Evolutionary conservation across 108 stramenopile species (phyloP).

Genomic region (Pseudonitzschia pungens): DNA sequence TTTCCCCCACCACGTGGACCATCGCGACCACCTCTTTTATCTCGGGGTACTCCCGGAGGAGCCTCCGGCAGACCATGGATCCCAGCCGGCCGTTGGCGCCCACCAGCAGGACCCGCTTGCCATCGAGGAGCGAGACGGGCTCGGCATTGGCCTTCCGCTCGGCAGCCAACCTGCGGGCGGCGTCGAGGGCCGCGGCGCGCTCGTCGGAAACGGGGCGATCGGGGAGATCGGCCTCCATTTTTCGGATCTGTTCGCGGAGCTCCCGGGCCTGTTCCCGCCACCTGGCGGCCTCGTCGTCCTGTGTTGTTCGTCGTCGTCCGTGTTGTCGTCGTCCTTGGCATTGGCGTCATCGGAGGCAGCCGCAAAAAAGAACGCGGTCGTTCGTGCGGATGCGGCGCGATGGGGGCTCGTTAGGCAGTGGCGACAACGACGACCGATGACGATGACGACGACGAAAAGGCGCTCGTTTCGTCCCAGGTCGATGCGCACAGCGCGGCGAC

Average conservation of each 20-base stretch:
- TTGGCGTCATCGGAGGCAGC: neutral
- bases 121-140: conserved; percentile 29
- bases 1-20: conserved; percentile 71
- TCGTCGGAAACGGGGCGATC: conserved; percentile 25
- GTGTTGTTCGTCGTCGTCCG: neutral
- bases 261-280: conserved; percentile 53
- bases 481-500: no score
- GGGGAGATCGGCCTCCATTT: conserved; percentile 57
- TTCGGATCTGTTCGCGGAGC: conserved; percentile 65
- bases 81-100: conserved; percentile 86
- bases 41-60: conserved; percentile 67
- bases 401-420: no score
- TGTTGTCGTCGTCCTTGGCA: neutral
- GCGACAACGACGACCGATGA: no score
- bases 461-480: neutral
- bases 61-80: conserved; percentile 71
- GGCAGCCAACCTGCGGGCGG: conserved; percentile 5
- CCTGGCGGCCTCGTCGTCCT: conserved; percentile 45
- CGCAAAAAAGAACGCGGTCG: neutral
- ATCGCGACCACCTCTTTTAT: conserved; percentile 71
- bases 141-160: neutral
- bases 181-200: neutral
- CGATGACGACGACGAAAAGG: neutral
- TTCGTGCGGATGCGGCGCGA: no score
- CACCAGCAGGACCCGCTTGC: conserved; percentile 65